Base-by-base conservation (phyloP, 2,329 filamentous ascomycete genomes). In the Incumbomyces delicatus region DNA sequence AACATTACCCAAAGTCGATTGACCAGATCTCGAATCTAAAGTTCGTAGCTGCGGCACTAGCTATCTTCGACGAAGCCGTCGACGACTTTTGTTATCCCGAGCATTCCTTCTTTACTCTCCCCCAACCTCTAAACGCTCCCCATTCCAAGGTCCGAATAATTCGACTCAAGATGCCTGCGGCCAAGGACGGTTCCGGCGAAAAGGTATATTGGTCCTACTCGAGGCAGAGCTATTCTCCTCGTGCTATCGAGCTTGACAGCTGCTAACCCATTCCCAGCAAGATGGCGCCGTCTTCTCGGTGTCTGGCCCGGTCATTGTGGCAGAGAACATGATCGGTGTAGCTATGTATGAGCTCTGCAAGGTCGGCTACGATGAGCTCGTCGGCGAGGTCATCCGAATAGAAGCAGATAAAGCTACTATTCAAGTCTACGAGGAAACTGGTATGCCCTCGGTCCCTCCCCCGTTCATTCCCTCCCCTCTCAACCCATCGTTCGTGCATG, bases 261-360 rank as follows among this genome's bases (percentile, higher is more conserved):
- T 30, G 11, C 12, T 13, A 12, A 29, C 27, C 22, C 2, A 17
- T 44, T 76, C 80, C 60, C 69, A 72, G 46, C 69, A 77, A 57
- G 69, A 76, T 73, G 81, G 80, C 60, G 69, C 72, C 52, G 77
- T 87, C 69, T 86, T 81, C 71, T 86, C 82, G 53, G 73, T 87
- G 59, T 85, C 82, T 55, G 81, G 81, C 58, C 92, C 92, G 63
- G 92, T 98, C 75, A 83, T 98, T 61, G 79, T 98, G 59, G 92
- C 90, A 65, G 90, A 96, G 74, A 83, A 95, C 70, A 95, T 98
- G 89, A 87, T 90, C 64, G 92, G 92, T 68, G 92, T 92, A 77
- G 89, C 92, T 68, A 98, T 98, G 92, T 95, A 96, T 80, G 92
- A 98, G 74, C 77, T 98, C 74, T 89, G 94, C 66, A 85, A 78